phyloP scores from a whole-genome alignment of 2,329 filamentous ascomycete genomes.

The Chaetomium strumarium region DNA sequence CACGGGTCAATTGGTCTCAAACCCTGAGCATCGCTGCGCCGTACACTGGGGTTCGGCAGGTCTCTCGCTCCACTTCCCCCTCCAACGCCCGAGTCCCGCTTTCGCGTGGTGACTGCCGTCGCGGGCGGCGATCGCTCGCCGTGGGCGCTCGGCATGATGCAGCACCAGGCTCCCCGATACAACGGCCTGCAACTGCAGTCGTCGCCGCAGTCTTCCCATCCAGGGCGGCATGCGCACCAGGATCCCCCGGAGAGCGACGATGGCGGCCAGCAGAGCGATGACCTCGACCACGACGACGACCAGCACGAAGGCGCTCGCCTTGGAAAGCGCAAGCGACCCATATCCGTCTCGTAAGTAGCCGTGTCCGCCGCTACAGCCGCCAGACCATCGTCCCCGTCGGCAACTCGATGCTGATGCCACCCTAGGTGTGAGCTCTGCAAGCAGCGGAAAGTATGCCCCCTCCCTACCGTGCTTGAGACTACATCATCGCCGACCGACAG shows the following conservation, averaged over 20 bases:
- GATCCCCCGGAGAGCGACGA: conserved; percentile 44
- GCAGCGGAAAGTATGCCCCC: conserved; percentile 61
- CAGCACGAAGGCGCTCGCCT: conserved; percentile 36
- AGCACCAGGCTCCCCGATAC: conserved; percentile 20
- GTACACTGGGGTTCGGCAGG: neutral
- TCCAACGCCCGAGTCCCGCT: neutral
- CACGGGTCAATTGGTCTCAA: neutral
- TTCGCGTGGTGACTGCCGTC: neutral
- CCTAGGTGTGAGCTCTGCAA: conserved; percentile 70
- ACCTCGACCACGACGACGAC: conserved; percentile 39
- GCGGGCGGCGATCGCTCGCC: conserved; percentile 3
- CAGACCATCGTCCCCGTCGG: conserved; percentile 19
- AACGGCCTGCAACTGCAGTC: conserved; percentile 18
- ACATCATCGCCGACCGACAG: neutral
- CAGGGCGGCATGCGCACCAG: conserved; percentile 28
- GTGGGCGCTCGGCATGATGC: conserved; percentile 23
- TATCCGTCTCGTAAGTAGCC: conserved; percentile 53
- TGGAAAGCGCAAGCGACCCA: conserved; percentile 55
- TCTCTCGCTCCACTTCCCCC: neutral
- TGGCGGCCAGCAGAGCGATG: conserved; percentile 44
- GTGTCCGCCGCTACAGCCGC: neutral
- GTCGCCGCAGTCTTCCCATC: conserved; percentile 21
- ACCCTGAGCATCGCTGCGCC: neutral
- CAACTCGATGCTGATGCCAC: conserved; percentile 9
- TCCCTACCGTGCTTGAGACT: no score